These are phyloP conservation scores for Leucocoprinus leucothites DNA, from an alignment of 768 basidiomycete species.

Conservation along the genomic window DNA sequence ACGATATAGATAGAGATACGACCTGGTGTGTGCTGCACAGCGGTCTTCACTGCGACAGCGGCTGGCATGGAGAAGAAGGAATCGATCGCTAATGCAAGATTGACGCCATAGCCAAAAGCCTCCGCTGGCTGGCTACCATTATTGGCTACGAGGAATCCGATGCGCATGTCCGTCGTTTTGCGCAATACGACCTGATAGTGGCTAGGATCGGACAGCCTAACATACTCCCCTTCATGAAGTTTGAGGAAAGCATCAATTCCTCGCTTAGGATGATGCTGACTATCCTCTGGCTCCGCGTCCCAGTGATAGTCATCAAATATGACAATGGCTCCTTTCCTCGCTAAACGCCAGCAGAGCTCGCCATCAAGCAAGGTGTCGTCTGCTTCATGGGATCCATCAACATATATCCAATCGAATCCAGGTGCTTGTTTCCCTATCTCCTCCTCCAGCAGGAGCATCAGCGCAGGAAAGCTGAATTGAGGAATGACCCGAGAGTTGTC, in stretches of 20 bases:
- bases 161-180: conserved; percentile 49
- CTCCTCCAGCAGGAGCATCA: conserved; percentile 45
- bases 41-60: conserved; percentile 44
- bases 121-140: background rate
- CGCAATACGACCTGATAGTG: conserved; percentile 51
- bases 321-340: conserved; percentile 45
- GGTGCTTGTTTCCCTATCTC: conserved; percentile 30
- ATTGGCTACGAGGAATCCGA: conserved; percentile 42
- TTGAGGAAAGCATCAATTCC: conserved; percentile 54
- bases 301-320: conserved; percentile 61
- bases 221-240: conserved; percentile 49
- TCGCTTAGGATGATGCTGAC: conserved; percentile 51
- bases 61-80: conserved; percentile 44
- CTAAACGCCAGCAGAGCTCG: conserved; percentile 55
- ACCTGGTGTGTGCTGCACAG: conserved; percentile 29
- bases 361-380: conserved; percentile 62
- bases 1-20: conserved; percentile 48
- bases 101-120: conserved; percentile 42
- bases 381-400: conserved; percentile 58
- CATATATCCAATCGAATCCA: conserved; percentile 59
- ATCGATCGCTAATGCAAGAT: conserved; percentile 43
- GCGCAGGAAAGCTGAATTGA: conserved; percentile 51
- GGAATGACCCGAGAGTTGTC: conserved; percentile 42
- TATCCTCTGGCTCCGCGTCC: conserved; percentile 43
- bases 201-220: conserved; percentile 29